phyloP scores from a whole-genome alignment of 306 rosid species.

The Glycine tomentella region DNA sequence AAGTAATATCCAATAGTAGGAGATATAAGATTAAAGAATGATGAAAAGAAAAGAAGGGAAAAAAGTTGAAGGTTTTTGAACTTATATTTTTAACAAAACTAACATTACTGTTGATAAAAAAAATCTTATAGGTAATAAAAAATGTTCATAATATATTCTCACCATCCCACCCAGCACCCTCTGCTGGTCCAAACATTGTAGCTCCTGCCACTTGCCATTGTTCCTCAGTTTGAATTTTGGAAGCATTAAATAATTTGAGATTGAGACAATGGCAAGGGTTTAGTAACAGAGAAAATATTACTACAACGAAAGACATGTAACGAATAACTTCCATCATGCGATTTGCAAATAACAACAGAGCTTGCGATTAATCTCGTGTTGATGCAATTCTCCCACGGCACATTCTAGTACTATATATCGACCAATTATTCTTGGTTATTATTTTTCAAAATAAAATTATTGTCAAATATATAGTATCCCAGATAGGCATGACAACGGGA shows the following conservation, averaged over 20 bases:
- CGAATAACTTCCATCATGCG: constrained; percentile 27
- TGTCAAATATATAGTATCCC: background rate
- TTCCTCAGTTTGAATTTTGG: background rate
- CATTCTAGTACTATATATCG: background rate
- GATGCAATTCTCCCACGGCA: background rate
- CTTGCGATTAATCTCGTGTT: background rate
- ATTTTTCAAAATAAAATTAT: background rate
- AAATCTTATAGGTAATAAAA: no score
- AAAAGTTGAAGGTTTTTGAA: no score
- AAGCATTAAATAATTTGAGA: constrained; percentile 37
- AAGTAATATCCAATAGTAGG: no score
- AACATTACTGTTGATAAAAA: no score
- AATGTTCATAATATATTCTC: no score
- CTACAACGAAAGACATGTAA: background rate
- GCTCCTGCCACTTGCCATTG: constrained; percentile 53
- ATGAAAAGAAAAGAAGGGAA: no score
- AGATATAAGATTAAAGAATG: no score
- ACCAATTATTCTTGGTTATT: background rate
- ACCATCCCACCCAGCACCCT: constrained; percentile 60
- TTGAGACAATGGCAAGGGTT: constrained; percentile 51
- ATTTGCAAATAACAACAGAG: background rate
- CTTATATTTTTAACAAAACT: no score
- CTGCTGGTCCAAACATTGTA: constrained; percentile 57
- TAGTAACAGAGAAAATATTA: background rate
- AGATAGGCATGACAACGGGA: no score